Conservation (phyloP, 768 basidiomycete genomes). For the Naganishia vaughanmartiniae region DNA sequence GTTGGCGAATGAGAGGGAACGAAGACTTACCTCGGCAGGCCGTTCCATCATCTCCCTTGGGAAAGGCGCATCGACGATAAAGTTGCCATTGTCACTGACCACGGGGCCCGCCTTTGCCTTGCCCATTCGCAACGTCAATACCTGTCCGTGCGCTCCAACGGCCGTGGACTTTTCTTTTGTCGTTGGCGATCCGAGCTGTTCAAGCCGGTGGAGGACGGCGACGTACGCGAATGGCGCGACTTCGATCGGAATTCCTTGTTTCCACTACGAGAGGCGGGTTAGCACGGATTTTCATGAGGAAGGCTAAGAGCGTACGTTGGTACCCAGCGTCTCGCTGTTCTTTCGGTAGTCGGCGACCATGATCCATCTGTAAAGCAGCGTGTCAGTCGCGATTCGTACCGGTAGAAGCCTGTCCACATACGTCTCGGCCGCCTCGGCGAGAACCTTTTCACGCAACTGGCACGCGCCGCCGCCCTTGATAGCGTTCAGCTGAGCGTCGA, state of each 20-base stretch:
- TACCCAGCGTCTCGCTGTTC: constrained; percentile 76
- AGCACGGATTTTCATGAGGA: background rate
- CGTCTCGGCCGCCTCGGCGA: constrained; percentile 91
- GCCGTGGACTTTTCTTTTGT: constrained; percentile 3
- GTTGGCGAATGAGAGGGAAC: background rate
- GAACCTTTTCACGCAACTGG: constrained; percentile 92
- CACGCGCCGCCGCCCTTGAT: constrained; percentile 98
- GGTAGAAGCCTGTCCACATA: constrained; percentile 41
- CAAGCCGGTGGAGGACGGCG: constrained; percentile 73
- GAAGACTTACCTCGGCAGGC: constrained; percentile 62
- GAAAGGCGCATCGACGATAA: constrained; percentile 95
- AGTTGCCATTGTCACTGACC: constrained; percentile 95
- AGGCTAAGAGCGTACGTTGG: constrained; percentile 61
- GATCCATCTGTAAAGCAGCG: constrained; percentile 62
- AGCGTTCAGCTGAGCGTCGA: constrained; percentile 79
- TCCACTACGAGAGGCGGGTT: constrained; percentile 60
- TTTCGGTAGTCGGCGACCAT: constrained; percentile 95
- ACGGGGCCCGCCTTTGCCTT: constrained; percentile 84
- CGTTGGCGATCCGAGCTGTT: constrained; percentile 48
- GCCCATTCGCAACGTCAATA: constrained; percentile 85
- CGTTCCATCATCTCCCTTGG: constrained; percentile 64
- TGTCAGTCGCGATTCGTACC: constrained; percentile 18
- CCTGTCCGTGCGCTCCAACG: constrained; percentile 45
- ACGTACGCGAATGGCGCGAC: constrained; percentile 95
- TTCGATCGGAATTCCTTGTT: constrained; percentile 88